phyloP scores from a whole-genome alignment of 805 yeast genomes.

The Nakazawaea ernobii region DNA sequence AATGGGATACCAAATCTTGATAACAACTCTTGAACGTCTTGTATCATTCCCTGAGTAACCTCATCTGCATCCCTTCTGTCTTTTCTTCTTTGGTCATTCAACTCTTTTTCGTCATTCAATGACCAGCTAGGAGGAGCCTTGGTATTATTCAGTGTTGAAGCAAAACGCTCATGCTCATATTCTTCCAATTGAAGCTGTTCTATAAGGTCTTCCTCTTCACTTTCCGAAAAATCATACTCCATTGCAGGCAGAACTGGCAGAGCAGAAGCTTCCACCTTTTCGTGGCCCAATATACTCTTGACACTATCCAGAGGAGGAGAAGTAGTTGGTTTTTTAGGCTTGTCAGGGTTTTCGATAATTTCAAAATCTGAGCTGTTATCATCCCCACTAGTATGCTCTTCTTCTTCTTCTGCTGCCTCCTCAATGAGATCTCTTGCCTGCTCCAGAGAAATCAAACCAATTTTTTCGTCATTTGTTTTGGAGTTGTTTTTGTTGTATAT shows the following conservation, averaged over 20 bases:
- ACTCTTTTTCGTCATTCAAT: conserved; percentile 35
- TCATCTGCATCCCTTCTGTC: conserved; percentile 88
- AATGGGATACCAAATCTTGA: conserved; percentile 91
- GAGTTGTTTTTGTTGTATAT: conserved; percentile 1
- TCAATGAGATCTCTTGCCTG: conserved; percentile 34
- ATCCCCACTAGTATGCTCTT: conserved; percentile 7
- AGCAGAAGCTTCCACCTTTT: no score
- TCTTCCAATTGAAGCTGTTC: conserved; percentile 66
- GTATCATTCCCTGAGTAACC: conserved; percentile 79
- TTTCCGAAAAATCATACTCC: conserved; percentile 68
- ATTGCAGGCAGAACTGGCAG: conserved; percentile 3
- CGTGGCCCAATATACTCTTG: no score
- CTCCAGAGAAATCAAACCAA: conserved; percentile 46
- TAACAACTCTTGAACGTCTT: conserved; percentile 84
- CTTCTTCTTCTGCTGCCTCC: conserved; percentile 14
- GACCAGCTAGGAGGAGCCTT: conserved; percentile 18
- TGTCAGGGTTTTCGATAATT: conserved; percentile 25
- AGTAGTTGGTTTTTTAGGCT: background rate
- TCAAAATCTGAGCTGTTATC: conserved; percentile 11
- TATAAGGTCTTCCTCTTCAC: conserved; percentile 66
- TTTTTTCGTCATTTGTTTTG: conserved; percentile 34
- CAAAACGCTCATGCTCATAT: conserved; percentile 63
- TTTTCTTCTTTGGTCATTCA: conserved; percentile 58
- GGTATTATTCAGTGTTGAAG: conserved; percentile 29
- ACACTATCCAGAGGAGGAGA: no score